Conservation (phyloP, 768 basidiomycete genomes). For the Mycena olivaceomarginata region DNA sequence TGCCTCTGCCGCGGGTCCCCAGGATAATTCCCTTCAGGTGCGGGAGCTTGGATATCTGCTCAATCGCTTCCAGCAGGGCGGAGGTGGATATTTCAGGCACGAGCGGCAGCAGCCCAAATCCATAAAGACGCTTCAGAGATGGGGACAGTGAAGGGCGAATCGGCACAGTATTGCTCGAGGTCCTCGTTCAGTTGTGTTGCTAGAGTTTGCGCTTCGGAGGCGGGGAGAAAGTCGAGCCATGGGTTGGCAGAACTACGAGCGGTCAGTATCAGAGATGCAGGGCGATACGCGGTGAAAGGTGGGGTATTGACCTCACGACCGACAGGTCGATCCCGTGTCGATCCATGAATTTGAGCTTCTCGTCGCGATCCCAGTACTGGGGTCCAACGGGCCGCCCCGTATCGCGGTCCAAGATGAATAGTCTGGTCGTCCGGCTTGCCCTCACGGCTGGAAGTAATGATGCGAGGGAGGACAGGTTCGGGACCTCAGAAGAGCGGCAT, state of each 20-base stretch:
- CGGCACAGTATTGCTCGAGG: slow-evolving; percentile 87
- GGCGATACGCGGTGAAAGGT: neutral
- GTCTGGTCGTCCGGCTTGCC: slow-evolving; percentile 72
- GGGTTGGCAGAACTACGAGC: slow-evolving; percentile 86
- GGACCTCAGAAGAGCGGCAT: slow-evolving; percentile 70
- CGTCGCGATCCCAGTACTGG: slow-evolving; percentile 88
- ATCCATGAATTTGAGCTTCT: slow-evolving; percentile 92
- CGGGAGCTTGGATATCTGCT: slow-evolving; percentile 78
- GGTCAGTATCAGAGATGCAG: slow-evolving; percentile 6
- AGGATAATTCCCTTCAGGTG: slow-evolving; percentile 88
- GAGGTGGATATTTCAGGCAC: slow-evolving; percentile 77
- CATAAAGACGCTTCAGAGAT: slow-evolving; percentile 81
- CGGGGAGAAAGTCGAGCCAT: slow-evolving; percentile 92
- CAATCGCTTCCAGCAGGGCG: slow-evolving; percentile 77
- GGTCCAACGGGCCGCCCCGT: slow-evolving; percentile 89
- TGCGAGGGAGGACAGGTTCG: slow-evolving; percentile 80
- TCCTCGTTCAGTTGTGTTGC: slow-evolving; percentile 86
- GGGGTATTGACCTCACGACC: slow-evolving; percentile 78
- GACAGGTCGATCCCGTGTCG: slow-evolving; percentile 87
- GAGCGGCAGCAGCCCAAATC: slow-evolving; percentile 90
- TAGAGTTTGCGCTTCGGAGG: slow-evolving; percentile 78
- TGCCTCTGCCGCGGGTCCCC: slow-evolving; percentile 87
- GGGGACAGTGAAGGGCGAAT: slow-evolving; percentile 67
- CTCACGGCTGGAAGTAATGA: slow-evolving; percentile 69
- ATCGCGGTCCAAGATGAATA: slow-evolving; percentile 88